Evolutionary conservation across 768 basidiomycete genomes (phyloP).

Genomic region (Suillus cothurnatus): DNA sequence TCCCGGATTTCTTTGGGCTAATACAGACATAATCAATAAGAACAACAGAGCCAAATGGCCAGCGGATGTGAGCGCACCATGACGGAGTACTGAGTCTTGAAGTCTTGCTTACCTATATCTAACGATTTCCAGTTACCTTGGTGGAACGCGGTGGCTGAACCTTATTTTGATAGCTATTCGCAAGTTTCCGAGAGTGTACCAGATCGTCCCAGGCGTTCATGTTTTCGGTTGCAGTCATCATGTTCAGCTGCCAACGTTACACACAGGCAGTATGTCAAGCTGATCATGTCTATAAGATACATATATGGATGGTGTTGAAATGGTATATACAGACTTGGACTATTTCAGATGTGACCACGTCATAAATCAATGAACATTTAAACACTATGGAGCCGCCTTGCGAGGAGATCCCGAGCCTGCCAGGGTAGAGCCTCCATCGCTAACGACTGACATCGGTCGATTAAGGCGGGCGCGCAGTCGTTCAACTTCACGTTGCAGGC

Average conservation of each 20-base stretch:
- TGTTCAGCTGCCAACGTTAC: no score
- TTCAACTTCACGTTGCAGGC: constrained; percentile 70
- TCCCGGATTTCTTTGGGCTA: constrained; percentile 98
- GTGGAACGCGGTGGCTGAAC: constrained; percentile 32
- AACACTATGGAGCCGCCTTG: constrained; percentile 22
- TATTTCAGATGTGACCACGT: not conserved
- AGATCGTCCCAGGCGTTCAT: not conserved
- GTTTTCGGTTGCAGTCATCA: not conserved
- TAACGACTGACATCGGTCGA: constrained; percentile 46
- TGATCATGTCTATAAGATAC: not conserved
- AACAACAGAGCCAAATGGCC: not conserved
- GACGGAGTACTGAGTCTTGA: constrained; percentile 19
- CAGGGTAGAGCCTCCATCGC: constrained; percentile 20
- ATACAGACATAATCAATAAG: constrained; percentile 10
- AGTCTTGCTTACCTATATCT: constrained; percentile 12
- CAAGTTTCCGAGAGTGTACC: constrained; percentile 21
- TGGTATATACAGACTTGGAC: not conserved
- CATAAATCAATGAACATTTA: constrained; percentile 9
- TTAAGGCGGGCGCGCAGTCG: constrained; percentile 65
- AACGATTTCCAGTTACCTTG: not conserved
- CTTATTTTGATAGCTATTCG: constrained; percentile 33
- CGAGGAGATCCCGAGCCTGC: constrained; percentile 29
- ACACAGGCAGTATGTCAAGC: not conserved
- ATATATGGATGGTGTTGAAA: not conserved
- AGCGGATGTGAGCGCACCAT: constrained; percentile 25